Base-by-base conservation (phyloP, 352 stramenopile species). In the Globisporangium barbulae region DNA sequence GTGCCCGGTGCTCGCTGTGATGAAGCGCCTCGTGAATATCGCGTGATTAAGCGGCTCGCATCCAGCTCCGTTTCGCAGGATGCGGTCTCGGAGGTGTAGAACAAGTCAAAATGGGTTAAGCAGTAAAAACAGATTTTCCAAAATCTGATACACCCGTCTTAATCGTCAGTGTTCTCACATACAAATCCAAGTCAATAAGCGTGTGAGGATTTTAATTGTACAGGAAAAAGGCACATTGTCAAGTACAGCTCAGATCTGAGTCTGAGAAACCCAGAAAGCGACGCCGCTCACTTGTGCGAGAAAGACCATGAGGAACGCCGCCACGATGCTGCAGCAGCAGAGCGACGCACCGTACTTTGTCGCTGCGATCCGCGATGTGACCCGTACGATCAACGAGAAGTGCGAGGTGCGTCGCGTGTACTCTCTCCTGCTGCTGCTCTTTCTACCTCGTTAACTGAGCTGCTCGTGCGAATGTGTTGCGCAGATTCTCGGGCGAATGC, bases 341-440 rank as follows among this genome's bases (percentile, higher is more conserved):
- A 39, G 49, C 25, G 15, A 22, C 9, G 35, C 35, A 21, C 59
- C 69, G 57, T 91, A 91, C 65, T 80, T 74, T 49, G 68, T 66
- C 35, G 49, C 64, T 21, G 83, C 83, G 65, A 80, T 78, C 53
- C 77, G 78, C 25, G 79, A 92, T 41, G 78, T 92, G 53, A 72
- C 64, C 53, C 75, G 76, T 66, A 90, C 83, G 2, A 89, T 92
- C 63, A 67, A 70, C 30, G 83, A 92, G 63, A 92, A 92, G 64
- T 83, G 78, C 54, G 76, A 91, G 71, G 81, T 88, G 19, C 48
- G 61, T 39, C 5, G 1, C 10, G 5, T n/a, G 6, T n/a, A 25
- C 33, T 30, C 12, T 25, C 21, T 35, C n/a, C n/a, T 61, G n/a
- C n/a, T 55, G 13, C 39, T 42, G 25, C 4, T 15, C 31, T 48